Base-by-base conservation (phyloP, 1,284 basidiomycete genomes). In the Sporisorium exsertum region DNA sequence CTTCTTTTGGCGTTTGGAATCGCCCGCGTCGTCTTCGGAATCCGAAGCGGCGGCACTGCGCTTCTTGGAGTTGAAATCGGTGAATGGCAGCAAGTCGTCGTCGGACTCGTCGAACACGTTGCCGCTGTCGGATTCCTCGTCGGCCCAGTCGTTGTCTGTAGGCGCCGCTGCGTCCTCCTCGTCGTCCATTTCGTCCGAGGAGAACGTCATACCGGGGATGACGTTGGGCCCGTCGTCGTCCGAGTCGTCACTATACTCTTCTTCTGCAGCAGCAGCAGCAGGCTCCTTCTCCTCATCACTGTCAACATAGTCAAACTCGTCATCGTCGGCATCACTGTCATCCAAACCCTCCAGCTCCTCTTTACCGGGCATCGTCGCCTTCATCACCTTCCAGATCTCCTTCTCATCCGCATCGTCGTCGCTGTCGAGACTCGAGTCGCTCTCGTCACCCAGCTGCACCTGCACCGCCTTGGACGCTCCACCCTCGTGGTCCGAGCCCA, bases 341-440 rank as follows among this genome's bases (percentile, higher is more conserved):
- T 74, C 70, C 16, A 73, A 18, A 5, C 64, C 77, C 64, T 88
- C 92, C 10, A 90, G 88, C 66, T 92, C 88, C 56, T 91, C 88
- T 16, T 89, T 84, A 12, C 90, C 74, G 0, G 86, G 86, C 84
- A 87, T 85, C 2, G 81, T 81, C n/a, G 77, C 73, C 76, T 84
- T 84, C 86, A 87, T 87, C 20, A 85, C 87, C 63, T 83, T 80
- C 87, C 86, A 87, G 27, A 87, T 85, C 70, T 87, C 86, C 13
- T 80, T 81, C 78, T 79, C 81, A 35, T 83, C 81, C 40, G 80
- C 79, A 56, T 77, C 77, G 22, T 77, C 78, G 32, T 70, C 67
- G 52, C 72, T 77, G 40, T 76, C 71, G 26, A 70, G 20, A 20
- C 45, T 55, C 16, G 64, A 59, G 46, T 57, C 55, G 65, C 32